Evolutionary conservation across 768 basidiomycete species (phyloP), one percentile per base, ranked within the genome.

Genomic region (Bullera alba): DNA sequence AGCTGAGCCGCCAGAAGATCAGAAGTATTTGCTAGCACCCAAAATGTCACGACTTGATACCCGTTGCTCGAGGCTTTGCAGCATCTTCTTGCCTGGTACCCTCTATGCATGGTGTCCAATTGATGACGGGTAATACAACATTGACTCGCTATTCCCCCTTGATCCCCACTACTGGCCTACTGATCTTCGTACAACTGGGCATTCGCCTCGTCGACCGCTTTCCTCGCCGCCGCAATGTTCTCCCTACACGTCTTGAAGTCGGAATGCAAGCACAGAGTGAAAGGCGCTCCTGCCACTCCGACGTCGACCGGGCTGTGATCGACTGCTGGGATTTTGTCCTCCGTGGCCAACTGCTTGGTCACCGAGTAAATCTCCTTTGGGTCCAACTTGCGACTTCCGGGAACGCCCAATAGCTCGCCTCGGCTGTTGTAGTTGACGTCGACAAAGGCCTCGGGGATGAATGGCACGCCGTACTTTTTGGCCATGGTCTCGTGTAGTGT

Each of bases 401-500:
- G 56, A n/a, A 65, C 59, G 19, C 63, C 59, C 19, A 65, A 26
- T 3, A 65, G 42, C 2, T 46, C 48, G 2, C 60, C 63, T n/a
- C 50, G 75, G 2, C 75, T 61, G 44, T 69, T 76, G 56, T 85
- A 84, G 17, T 82, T 80, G 25, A 84, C 67, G 61, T 86, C 83
- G 50, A 42, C 50, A 4, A 50, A 60, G 63, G 42, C 41, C 79
- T 81, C 83, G 6, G 83, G 78, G 19, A 84, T 80, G 67, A 85
- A 84, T 19, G 71, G 74, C 12, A 84, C 78, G 0, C 78, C 79
- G 6, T 76, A 68, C 52, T 80, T 79, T 48, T 75, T 74, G 23
- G 80, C 78, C 1, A 80, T 81, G 8, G 67, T 61, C 48, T 85
- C 79, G 63, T 85, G 84, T 2, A 76, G 76, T 0, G 82, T 81